Evolutionary conservation across 192 early-diverging fungal genomes (phyloP).

Genomic region (Geranomyces variabilis): DNA sequence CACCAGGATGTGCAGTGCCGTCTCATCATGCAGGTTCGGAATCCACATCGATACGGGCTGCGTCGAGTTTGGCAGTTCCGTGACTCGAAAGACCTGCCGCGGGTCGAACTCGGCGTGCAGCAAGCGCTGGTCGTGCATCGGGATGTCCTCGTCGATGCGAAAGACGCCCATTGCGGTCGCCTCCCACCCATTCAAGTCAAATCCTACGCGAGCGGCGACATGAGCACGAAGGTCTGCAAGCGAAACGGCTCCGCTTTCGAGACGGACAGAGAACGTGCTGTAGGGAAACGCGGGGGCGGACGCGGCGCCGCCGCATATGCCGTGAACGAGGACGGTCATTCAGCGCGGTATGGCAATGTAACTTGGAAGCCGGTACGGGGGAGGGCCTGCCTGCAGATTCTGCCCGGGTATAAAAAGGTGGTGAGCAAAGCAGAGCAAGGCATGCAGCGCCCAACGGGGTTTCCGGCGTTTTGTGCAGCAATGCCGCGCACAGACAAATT

Average conservation of each 20-base stretch:
- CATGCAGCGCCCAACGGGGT: no score
- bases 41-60: neutral
- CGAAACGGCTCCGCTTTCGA: neutral
- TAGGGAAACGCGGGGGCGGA: neutral
- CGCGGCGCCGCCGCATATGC: neutral
- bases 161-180: neutral
- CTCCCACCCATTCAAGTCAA: neutral
- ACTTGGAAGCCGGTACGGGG: no score
- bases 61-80: neutral
- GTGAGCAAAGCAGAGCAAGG: no score
- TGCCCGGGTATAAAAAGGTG: no score
- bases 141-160: slow-evolving; percentile 7
- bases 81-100: neutral
- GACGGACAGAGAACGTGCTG: neutral
- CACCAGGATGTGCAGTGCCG: neutral
- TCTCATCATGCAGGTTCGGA: neutral
- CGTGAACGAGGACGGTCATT: no score
- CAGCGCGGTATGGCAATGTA: no score
- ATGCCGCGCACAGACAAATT: no score
- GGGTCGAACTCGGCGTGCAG: slow-evolving; percentile 3
- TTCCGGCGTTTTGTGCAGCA: no score
- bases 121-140: neutral
- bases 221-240: neutral
- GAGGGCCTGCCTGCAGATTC: no score
- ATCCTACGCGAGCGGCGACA: neutral